Evolutionary conservation across 495 filamentous ascomycete genomes (phyloP).

Genomic region (Staphylotrichum longicolle): DNA sequence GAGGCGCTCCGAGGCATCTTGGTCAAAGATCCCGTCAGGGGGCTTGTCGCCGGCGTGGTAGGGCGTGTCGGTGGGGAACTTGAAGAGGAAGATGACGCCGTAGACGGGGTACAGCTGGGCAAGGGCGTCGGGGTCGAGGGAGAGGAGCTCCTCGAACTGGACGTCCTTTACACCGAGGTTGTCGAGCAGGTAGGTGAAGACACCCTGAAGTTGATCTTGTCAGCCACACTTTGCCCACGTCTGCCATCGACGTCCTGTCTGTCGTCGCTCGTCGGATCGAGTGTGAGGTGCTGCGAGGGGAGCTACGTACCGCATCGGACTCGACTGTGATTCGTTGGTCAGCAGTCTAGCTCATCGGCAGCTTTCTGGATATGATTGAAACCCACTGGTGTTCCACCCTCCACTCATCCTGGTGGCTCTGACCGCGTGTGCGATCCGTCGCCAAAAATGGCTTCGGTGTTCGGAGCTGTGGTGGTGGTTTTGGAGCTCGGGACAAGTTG

Average conservation of each 20-base stretch:
- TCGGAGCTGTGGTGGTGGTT: neutral
- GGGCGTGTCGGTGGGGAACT: slow-evolving; percentile 78
- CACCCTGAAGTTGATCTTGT: slow-evolving; percentile 59
- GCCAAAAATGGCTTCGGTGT: neutral
- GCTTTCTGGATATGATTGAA: neutral
- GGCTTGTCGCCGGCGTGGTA: slow-evolving; percentile 56
- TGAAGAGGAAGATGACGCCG: slow-evolving; percentile 99
- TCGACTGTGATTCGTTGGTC: slow-evolving; percentile 65
- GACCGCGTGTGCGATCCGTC: neutral
- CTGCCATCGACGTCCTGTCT: slow-evolving; percentile 4
- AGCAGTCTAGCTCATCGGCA: slow-evolving; percentile 19
- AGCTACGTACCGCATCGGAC: slow-evolving; percentile 76
- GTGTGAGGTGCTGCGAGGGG: slow-evolving; percentile 16
- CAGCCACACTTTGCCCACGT: slow-evolving; percentile 9
- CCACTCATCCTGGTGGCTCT: slow-evolving; percentile 49
- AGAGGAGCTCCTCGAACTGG: slow-evolving; percentile 95
- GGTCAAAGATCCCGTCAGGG: slow-evolving; percentile 80
- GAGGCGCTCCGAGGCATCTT: slow-evolving; percentile 64
- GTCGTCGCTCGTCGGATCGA: neutral
- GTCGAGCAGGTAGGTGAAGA: slow-evolving; percentile 93
- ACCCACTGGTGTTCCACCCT: slow-evolving; percentile 58
- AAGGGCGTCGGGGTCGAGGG: slow-evolving; percentile 79
- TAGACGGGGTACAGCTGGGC: slow-evolving; percentile 79
- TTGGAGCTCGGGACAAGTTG: neutral
- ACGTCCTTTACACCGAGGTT: slow-evolving; percentile 88